Base-by-base conservation (phyloP, 2,329 filamentous ascomycete genomes). In the Cryphonectria nitschkei region DNA sequence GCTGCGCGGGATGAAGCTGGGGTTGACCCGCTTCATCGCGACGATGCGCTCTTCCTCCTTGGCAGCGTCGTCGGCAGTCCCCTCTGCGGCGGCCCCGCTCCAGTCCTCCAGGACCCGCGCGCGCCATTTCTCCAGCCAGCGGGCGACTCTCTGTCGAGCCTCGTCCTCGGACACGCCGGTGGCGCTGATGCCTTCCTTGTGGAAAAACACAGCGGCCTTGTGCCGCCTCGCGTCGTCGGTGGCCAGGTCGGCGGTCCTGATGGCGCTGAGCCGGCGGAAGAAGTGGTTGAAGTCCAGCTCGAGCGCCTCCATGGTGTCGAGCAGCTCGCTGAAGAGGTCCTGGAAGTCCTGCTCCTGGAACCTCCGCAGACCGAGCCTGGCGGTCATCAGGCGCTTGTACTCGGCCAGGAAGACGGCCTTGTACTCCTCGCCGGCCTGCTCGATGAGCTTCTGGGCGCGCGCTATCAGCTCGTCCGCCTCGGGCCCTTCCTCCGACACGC, bases 281-380 rank as follows among this genome's bases (percentile, higher is more conserved):
- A 97, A 96, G 76, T 97, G 93, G 78, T 97, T 93, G 81, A 98
- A 99, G 79, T 99, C 96, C 2, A 99, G 83, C 77, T 97, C 93
- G 26, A 95, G 83, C 0, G 88, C 87, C 79, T 97, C 92, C 81
- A 99, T 85, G 0, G 89, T 90, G 78, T 98, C 94, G 0, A 99
- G 86, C 14, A 93, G 81, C 69, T 93, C 89, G n/a, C 92, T 94
- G 78, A 95, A 96, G 2, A 98, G 81, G 0, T 87, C 82, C 32
- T 97, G 87, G 76, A 98, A 97, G 79, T 98, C 95, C 0, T 84
- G 84, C 5, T 92, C 88, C 73, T 91, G 89, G 75, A 87, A 86
- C 0, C 84, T 87, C 76, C 89, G 90, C 4, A 98, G 85, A 0
- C 96, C 96, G 0, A 99, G 83, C 11, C 95, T 89, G 3, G 87